Evolutionary conservation across 345 rosid species (phyloP).

Genomic region (Abelmoschus esculentus): DNA sequence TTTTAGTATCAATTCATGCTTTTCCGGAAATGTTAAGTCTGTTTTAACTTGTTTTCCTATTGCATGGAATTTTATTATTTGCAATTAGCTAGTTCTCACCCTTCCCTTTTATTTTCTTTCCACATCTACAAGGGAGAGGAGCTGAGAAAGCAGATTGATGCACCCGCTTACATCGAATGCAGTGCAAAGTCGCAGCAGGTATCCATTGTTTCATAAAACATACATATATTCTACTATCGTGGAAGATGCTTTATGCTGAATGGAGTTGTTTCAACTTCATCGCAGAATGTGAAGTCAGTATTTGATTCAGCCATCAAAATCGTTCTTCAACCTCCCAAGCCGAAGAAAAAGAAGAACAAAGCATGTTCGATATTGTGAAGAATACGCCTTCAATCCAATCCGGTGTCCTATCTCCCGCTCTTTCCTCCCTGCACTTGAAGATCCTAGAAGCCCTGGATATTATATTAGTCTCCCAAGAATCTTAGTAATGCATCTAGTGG

Average conservation of each 20-base stretch:
- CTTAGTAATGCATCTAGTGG: constrained; percentile 26
- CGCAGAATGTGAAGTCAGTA: constrained; percentile 88
- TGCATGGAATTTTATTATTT: background rate
- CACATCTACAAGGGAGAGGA: constrained; percentile 62
- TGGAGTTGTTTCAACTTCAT: constrained; percentile 3
- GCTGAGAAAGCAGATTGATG: constrained; percentile 69
- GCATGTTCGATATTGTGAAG: constrained; percentile 82
- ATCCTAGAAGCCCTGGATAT: constrained; percentile 16
- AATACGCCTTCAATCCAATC: background rate
- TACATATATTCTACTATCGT: background rate
- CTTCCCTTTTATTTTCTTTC: background rate
- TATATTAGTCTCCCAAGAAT: constrained; percentile 14
- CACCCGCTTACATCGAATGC: constrained; percentile 91
- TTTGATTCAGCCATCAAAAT: constrained; percentile 90
- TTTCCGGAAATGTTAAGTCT: background rate
- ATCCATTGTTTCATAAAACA: background rate
- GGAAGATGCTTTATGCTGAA: background rate
- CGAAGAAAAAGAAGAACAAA: constrained; percentile 85
- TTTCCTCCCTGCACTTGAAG: constrained; percentile 16
- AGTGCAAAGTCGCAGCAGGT: constrained; percentile 97
- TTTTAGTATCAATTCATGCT: background rate
- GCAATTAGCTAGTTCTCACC: background rate
- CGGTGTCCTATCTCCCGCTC: background rate
- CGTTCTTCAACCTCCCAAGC: constrained; percentile 94
- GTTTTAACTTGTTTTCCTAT: background rate